Percentiles rank a stretch among this genome's conserved stretches.
phyloP scores from a whole-genome alignment of 2,329 filamentous ascomycete species.

The Tolypocladium ophioglossoides region DNA sequence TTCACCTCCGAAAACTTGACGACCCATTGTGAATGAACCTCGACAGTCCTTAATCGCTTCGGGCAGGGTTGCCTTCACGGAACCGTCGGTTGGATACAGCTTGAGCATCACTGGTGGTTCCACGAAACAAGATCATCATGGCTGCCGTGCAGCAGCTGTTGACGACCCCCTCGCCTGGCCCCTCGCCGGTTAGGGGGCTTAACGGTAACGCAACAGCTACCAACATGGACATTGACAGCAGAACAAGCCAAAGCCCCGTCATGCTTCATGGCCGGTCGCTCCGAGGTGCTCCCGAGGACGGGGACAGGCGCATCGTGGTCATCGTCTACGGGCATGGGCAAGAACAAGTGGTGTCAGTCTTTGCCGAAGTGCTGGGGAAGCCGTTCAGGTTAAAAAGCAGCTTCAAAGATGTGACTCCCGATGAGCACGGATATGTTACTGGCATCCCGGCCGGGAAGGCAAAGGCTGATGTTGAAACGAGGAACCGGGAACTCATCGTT shows the following conservation, averaged over 20 bases:
- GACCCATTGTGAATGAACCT: neutral
- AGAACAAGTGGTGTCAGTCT: conserved; percentile 61
- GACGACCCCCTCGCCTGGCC: conserved; percentile 20
- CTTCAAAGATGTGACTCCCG: conserved; percentile 40
- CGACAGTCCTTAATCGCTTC: neutral
- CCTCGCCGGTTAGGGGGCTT: conserved; percentile 12
- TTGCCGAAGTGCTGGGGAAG: conserved; percentile 72
- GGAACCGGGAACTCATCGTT: conserved; percentile 49
- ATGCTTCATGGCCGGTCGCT: conserved; percentile 28
- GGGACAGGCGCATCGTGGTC: conserved; percentile 49
- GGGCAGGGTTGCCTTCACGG: neutral
- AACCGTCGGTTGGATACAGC: neutral
- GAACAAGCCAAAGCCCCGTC: conserved; percentile 20
- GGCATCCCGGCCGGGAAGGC: conserved; percentile 51
- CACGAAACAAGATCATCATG: conserved; percentile 13
- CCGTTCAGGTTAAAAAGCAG: conserved; percentile 49
- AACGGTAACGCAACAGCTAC: conserved; percentile 11
- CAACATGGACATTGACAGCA: conserved; percentile 23
- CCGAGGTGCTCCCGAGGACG: conserved; percentile 35
- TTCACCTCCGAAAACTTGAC: too few species aligned
- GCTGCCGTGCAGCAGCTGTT: conserved; percentile 28
- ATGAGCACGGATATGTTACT: conserved; percentile 54
- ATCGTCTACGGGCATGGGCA: conserved; percentile 63
- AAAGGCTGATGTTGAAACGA: conserved; percentile 44
- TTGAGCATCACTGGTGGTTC: neutral